Conservation (phyloP, 1,284 basidiomycete genomes). For the Ceratobasidium sp. region DNA sequence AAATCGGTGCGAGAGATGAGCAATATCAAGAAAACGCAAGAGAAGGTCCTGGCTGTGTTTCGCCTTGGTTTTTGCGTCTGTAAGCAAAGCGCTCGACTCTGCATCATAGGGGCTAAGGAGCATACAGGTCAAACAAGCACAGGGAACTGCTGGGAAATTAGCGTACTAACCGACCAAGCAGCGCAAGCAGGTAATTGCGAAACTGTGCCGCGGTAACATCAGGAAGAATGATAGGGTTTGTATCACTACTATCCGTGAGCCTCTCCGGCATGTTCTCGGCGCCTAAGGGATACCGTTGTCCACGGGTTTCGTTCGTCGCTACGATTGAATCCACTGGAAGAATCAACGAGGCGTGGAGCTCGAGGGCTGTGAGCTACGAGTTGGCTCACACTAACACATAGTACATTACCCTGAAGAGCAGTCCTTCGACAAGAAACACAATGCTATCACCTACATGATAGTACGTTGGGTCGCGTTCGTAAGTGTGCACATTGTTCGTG, state of each 20-base stretch:
- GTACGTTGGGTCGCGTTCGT: no score
- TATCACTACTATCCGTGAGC: background rate
- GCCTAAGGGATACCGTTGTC: background rate
- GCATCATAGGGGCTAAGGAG: background rate
- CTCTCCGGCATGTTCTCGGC: background rate
- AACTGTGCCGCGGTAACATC: background rate
- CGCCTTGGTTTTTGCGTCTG: background rate
- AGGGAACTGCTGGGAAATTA: background rate
- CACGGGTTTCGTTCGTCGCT: background rate
- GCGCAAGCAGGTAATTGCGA: background rate
- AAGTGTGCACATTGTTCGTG: no score
- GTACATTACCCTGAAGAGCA: no score
- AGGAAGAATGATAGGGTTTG: background rate
- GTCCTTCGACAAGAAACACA: no score
- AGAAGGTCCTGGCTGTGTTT: background rate
- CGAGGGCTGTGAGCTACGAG: no score
- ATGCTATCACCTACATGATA: no score
- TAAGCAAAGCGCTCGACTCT: background rate
- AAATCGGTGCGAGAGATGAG: background rate
- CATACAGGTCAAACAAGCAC: background rate
- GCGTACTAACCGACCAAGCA: background rate
- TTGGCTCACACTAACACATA: no score
- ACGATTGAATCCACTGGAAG: no score
- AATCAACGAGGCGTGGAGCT: no score
- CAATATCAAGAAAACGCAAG: constrained; percentile 2